Percentiles rank a stretch among this genome's conserved stretches.
These are phyloP conservation scores for Cryphonectria japonica DNA, from an alignment of 2,329 filamentous ascomycete species.

Conservation along the genomic window DNA sequence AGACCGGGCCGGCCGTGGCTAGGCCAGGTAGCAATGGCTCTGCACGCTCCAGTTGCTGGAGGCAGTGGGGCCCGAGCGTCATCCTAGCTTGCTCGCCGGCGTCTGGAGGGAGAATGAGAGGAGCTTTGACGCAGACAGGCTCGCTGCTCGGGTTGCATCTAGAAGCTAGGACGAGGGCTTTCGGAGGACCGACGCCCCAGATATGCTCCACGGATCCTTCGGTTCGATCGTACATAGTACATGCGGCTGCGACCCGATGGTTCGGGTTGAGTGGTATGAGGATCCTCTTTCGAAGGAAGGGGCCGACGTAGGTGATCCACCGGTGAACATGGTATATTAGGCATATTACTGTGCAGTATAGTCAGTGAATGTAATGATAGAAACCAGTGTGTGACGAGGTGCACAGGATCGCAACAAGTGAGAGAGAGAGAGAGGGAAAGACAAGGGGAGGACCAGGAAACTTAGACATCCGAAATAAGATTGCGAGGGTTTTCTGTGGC, in stretches of 20 bases:
- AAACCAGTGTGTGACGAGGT: too few species aligned
- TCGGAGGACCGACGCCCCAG: background rate
- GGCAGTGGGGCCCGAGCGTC: background rate
- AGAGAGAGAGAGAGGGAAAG: background rate
- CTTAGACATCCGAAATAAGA: background rate
- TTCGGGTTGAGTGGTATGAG: slow-evolving; percentile 17
- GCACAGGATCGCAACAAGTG: background rate
- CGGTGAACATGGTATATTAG: background rate
- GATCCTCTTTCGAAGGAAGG: slow-evolving; percentile 13
- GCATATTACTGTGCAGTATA: background rate
- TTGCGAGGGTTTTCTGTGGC: slow-evolving; percentile 2
- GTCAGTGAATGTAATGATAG: background rate
- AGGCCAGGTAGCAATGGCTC: background rate
- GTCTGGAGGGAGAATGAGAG: background rate
- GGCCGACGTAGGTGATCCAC: background rate
- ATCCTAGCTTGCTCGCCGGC: background rate
- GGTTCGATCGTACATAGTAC: background rate
- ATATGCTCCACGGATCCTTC: slow-evolving; percentile 7
- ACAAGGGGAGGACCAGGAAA: background rate
- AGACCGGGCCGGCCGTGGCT: slow-evolving; percentile 5
- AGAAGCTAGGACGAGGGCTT: background rate
- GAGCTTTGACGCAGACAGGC: background rate
- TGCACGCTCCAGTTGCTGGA: background rate
- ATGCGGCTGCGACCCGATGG: slow-evolving; percentile 19
- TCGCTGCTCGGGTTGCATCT: background rate